Conservation (phyloP, 352 stramenopile genomes). For the Albugo laibachii region DNA sequence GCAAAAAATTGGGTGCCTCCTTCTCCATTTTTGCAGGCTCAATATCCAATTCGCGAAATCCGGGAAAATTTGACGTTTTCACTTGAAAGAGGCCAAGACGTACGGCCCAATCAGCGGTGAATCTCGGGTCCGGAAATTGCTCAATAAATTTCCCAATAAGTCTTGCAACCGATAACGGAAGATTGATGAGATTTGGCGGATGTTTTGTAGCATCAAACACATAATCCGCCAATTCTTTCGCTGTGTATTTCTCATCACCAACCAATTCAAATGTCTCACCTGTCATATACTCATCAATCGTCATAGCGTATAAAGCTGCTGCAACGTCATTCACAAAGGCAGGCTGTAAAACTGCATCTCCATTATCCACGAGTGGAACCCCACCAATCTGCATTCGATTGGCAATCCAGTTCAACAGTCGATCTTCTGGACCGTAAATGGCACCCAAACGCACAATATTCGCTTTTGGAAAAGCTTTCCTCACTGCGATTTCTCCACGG, state of each 20-base stretch:
- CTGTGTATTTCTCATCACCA: constrained; percentile 91
- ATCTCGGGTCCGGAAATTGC: constrained; percentile 68
- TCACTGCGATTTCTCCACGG: constrained; percentile 67
- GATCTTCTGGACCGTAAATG: constrained; percentile 92
- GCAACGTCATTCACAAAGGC: constrained; percentile 77
- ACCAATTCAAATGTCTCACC: constrained; percentile 91
- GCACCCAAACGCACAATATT: constrained; percentile 90
- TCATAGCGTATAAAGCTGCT: constrained; percentile 59
- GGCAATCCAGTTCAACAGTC: constrained; percentile 84
- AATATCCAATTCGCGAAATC: constrained; percentile 67
- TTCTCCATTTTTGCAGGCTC: constrained; percentile 87
- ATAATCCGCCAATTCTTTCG: constrained; percentile 93
- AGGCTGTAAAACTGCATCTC: constrained; percentile 84
- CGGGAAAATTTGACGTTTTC: constrained; percentile 60
- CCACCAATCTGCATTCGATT: constrained; percentile 49
- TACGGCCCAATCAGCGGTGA: constrained; percentile 58
- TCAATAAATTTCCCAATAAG: constrained; percentile 61
- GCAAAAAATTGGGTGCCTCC: constrained; percentile 87
- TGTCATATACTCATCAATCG: constrained; percentile 67
- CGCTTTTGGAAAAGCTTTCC: constrained; percentile 85
- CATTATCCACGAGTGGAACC: constrained; percentile 88
- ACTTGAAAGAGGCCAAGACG: constrained; percentile 62
- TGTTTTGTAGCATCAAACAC: constrained; percentile 83
- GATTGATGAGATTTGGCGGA: constrained; percentile 54
- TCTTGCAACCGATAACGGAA: constrained; percentile 56